Evolutionary conservation across 2,329 filamentous ascomycete genomes (phyloP), one percentile per base, ranked within the genome.

Genomic region (Colletotrichum sp.): DNA sequence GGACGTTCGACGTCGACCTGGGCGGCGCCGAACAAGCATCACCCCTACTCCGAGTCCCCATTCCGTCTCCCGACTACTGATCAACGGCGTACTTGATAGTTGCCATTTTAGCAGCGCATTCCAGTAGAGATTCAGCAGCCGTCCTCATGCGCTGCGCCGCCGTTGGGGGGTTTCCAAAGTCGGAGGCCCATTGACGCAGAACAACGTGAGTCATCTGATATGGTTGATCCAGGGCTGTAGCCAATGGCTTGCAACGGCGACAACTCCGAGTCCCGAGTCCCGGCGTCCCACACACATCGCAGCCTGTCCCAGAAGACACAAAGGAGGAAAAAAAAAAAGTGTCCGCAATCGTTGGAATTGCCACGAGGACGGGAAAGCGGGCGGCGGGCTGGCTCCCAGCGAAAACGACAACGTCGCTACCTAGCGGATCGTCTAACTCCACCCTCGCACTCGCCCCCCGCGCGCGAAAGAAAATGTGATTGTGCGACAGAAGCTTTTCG

Each of bases 1-100:
- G 18, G 48, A 64, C 32, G n/a, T 36, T 57, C 24, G 59, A 28
- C 36, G 39, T 64, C 28, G 68, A 59, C 43, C 34, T 55, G 55
- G 52, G 55, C 73, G 73, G 63, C 69, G 43, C 43, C 64, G 69
- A 73, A 73, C 73, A 75, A 59, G 73, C 73, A 75, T 75, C 36
- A 75, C 43, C 70, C 73, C 73, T 75, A 75, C 73, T 73, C 70
- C 63, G 68, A 14, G 55, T 68, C 64, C 43, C 64, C 69, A 68
- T 75, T 28, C 60, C 34, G 34, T 21, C 64, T 28, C 64, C n/a
- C 63, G 39, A 57, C 30, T 12, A 64, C 63, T 43, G 32, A 34
- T 34, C 21, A 13, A 52, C 26, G 18, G 28, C 16, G n/a, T 9
- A 63, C 36, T 63, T 21, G 30, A 30, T 10, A 26, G 18, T 34